These are phyloP conservation scores for Metschnikowia gruessii DNA, from an alignment of 805 yeast species.

Conservation along the genomic window DNA sequence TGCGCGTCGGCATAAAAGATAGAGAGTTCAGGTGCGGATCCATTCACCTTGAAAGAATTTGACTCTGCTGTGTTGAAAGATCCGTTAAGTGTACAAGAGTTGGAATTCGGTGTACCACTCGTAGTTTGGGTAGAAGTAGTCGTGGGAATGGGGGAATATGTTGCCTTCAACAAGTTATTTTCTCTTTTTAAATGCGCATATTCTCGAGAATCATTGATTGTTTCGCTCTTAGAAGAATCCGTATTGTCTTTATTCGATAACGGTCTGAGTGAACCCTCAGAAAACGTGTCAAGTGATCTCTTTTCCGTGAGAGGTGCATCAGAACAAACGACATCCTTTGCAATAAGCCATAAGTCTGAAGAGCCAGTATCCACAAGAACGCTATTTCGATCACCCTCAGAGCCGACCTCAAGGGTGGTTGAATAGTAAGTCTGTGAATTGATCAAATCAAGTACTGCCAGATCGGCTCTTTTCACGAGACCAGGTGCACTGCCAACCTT, in stretches of 20 bases:
- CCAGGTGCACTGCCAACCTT: slow-evolving; percentile 1
- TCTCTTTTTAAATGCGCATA: no score
- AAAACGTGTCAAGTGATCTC: background rate
- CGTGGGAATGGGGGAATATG: background rate
- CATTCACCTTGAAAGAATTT: background rate
- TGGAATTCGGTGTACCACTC: background rate
- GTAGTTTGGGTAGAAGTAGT: background rate
- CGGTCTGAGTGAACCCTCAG: no score
- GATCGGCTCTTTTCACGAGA: slow-evolving; percentile 9
- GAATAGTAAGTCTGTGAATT: slow-evolving; percentile 14
- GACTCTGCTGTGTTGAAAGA: background rate
- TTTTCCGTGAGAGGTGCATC: background rate
- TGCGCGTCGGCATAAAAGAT: slow-evolving; percentile 47
- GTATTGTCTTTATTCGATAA: background rate
- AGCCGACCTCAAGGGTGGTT: slow-evolving; percentile 15
- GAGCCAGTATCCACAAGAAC: slow-evolving; percentile 45
- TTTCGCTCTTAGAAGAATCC: slow-evolving; percentile 1
- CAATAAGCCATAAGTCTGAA: slow-evolving; percentile 44
- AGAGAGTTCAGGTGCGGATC: slow-evolving; percentile 22
- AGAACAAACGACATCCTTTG: slow-evolving; percentile 12
- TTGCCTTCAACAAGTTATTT: background rate
- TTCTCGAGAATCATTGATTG: background rate
- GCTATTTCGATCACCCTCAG: slow-evolving; percentile 19
- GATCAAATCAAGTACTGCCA: slow-evolving; percentile 8
- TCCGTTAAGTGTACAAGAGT: slow-evolving; percentile 11